These are phyloP conservation scores for Pisolithus microcarpus DNA, from an alignment of 768 basidiomycete genomes.

Conservation along the genomic window DNA sequence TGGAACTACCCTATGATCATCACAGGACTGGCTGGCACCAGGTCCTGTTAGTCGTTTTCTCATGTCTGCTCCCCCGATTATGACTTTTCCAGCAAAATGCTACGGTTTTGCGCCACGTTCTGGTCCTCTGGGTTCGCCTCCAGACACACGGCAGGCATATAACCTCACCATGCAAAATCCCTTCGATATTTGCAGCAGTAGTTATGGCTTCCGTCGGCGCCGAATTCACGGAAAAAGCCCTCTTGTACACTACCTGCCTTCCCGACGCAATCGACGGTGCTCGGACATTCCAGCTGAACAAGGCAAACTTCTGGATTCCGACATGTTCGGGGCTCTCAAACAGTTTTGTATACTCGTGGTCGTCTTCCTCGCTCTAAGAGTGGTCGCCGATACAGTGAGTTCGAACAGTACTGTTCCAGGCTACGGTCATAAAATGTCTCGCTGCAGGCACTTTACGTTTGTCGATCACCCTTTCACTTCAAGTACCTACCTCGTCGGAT, in stretches of 20 bases:
- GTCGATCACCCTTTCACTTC: conserved; percentile 2
- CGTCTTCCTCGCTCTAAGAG: neutral
- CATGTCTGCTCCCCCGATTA: conserved; percentile 14
- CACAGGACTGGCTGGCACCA: conserved; percentile 23
- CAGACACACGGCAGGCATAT: conserved; percentile 2
- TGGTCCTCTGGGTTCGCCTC: conserved; percentile 22
- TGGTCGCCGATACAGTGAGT: neutral
- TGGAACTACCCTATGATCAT: conserved; percentile 12
- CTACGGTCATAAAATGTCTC: neutral
- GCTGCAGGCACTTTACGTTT: neutral
- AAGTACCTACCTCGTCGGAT: conserved; percentile 4
- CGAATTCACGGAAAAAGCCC: neutral
- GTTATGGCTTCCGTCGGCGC: conserved; percentile 1
- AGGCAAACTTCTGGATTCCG: too few relatives aligned
- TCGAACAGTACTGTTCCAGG: neutral
- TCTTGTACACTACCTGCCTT: neutral
- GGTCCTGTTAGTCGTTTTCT: conserved; percentile 13
- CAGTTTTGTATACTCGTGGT: neutral
- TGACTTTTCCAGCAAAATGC: conserved; percentile 20
- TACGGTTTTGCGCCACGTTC: conserved; percentile 18
- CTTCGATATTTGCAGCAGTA: conserved; percentile 13
- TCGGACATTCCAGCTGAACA: neutral
- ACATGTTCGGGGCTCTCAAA: too few relatives aligned
- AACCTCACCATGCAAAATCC: neutral
- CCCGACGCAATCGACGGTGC: neutral